Conservation (phyloP, 2,329 filamentous ascomycete genomes). For the Microdochium paspali region DNA sequence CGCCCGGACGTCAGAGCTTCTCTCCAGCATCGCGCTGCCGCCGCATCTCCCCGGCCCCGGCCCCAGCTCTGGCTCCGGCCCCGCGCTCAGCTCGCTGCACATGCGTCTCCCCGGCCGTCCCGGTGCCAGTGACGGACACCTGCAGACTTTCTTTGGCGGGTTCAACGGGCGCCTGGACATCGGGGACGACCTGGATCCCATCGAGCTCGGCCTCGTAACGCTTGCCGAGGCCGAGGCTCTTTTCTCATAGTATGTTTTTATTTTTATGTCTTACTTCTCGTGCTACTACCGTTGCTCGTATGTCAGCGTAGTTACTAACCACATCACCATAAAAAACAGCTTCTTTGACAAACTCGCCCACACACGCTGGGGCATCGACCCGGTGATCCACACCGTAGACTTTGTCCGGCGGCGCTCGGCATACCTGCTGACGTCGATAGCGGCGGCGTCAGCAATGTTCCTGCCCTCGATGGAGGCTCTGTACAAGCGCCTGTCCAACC, state of each 20-base stretch:
- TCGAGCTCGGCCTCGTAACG: constrained; percentile 61
- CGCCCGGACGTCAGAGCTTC: constrained; percentile 61
- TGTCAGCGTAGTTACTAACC: too few species aligned
- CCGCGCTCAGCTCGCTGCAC: constrained; percentile 1
- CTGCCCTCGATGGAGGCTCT: constrained; percentile 53
- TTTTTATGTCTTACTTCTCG: too few species aligned
- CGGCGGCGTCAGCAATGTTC: constrained; percentile 60
- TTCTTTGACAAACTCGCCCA: constrained; percentile 64
- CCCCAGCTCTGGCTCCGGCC: too few species aligned
- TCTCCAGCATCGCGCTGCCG: constrained; percentile 20
- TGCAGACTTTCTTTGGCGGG: constrained; percentile 59
- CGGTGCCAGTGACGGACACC: constrained; percentile 22
- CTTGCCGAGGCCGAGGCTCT: constrained; percentile 54
- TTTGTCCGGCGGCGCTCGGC: constrained; percentile 61
- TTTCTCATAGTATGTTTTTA: constrained; percentile 54
- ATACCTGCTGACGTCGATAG: constrained; percentile 63
- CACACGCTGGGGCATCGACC: constrained; percentile 66
- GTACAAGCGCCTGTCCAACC: constrained; percentile 55
- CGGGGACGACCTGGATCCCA: constrained; percentile 56
- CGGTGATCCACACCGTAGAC: constrained; percentile 51
- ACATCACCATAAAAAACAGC: too few species aligned
- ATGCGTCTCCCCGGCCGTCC: constrained; percentile 2
- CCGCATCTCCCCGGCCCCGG: too few species aligned
- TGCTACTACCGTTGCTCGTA: too few species aligned
- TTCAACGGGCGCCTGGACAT: constrained; percentile 54